phyloP scores from a whole-genome alignment of 352 stramenopile species.

The Phytophthora boehmeriae region DNA sequence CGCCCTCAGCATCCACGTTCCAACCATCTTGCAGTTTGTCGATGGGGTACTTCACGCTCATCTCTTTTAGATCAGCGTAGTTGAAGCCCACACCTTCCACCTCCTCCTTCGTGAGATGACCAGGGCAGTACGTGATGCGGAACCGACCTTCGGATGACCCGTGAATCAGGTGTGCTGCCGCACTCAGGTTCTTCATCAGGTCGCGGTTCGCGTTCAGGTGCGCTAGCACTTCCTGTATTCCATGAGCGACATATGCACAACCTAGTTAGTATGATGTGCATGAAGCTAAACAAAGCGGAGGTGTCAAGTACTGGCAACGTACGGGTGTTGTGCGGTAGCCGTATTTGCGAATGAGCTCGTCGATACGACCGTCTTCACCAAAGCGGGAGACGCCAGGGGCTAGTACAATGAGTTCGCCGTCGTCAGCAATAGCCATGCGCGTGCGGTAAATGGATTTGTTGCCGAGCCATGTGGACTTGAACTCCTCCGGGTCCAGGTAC shows the following conservation, averaged over 20 bases:
- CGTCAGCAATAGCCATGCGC: constrained; percentile 96
- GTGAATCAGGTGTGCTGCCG: constrained; percentile 97
- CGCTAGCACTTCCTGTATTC: constrained; percentile 87
- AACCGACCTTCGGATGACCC: constrained; percentile 98
- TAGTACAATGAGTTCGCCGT: constrained; percentile 94
- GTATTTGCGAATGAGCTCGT: constrained; percentile 96
- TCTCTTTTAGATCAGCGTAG: constrained; percentile 88
- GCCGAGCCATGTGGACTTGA: constrained; percentile 98
- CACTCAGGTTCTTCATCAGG: constrained; percentile 95
- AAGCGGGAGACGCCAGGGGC: constrained; percentile 94
- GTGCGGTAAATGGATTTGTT: constrained; percentile 99
- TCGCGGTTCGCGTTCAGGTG: constrained; percentile 92
- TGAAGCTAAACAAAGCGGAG: neutral
- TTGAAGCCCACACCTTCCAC: constrained; percentile 94
- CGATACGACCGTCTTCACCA: constrained; percentile 94
- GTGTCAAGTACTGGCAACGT: constrained; percentile 19
- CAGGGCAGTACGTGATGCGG: constrained; percentile 94
- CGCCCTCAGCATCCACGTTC: constrained; percentile 85
- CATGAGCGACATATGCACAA: neutral
- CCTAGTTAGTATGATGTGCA: constrained; percentile 1
- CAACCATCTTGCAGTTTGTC: constrained; percentile 91
- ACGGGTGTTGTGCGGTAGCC: constrained; percentile 96
- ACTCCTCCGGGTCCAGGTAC: constrained; percentile 96
- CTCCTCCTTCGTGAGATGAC: constrained; percentile 92
- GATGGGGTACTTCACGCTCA: constrained; percentile 86